These are phyloP conservation scores for Suillus subluteus DNA, from an alignment of 768 basidiomycete species.

Conservation along the genomic window DNA sequence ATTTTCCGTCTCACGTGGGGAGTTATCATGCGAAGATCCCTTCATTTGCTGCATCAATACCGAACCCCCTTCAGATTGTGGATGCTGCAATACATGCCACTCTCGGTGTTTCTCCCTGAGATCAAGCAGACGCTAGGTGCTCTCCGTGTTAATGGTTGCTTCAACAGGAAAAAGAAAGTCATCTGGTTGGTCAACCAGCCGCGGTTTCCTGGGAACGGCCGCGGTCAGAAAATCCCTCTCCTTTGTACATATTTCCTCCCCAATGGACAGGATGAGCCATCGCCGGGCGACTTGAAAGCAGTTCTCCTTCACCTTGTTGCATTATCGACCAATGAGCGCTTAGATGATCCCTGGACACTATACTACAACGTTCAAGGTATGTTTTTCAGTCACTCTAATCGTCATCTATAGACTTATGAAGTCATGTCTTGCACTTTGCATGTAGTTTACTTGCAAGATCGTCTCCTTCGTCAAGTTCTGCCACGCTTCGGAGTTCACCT, in stretches of 20 bases:
- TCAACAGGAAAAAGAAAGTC: constrained; percentile 19
- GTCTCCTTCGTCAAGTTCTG: constrained; percentile 43
- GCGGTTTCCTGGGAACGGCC: constrained; percentile 24
- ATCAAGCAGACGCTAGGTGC: constrained; percentile 39
- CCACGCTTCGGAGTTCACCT: constrained; percentile 46
- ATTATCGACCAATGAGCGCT: constrained; percentile 9
- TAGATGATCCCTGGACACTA: constrained; percentile 48
- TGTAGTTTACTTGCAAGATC: constrained; percentile 55
- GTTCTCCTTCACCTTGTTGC: background rate
- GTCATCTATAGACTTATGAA: background rate
- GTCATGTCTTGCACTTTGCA: background rate
- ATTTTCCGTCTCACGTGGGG: constrained; percentile 27
- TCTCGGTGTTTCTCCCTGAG: constrained; percentile 46
- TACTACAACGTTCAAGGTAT: constrained; percentile 59
- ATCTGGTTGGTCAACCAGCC: constrained; percentile 28
- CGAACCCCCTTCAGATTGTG: constrained; percentile 36
- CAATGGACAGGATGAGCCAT: background rate
- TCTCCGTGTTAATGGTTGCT: constrained; percentile 27
- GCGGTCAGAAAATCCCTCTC: constrained; percentile 14
- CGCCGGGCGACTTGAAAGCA: background rate
- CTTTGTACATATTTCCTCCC: constrained; percentile 1
- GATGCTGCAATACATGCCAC: constrained; percentile 53
- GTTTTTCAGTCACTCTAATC: background rate
- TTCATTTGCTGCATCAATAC: background rate
- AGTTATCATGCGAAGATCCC: background rate